Percentiles rank a stretch among this genome's conserved stretches.
phyloP scores from a whole-genome alignment of 179 eudicot genomes.

The Spinacia oleracea region DNA sequence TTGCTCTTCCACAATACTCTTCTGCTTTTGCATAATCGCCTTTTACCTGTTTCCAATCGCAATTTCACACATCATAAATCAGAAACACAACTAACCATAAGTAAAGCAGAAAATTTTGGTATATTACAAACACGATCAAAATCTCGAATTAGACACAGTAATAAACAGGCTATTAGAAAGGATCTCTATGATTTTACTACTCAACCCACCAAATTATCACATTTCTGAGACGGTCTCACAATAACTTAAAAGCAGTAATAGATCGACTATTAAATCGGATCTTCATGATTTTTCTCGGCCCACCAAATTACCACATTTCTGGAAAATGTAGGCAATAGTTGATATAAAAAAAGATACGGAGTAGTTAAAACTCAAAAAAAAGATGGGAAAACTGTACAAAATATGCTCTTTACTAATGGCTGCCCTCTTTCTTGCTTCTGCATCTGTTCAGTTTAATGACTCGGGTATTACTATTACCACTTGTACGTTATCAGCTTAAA shows the following conservation, averaged over 20 bases:
- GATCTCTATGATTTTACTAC: too few relatives aligned
- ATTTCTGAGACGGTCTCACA: background rate
- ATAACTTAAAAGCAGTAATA: background rate
- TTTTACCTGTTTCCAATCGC: constrained; percentile 36
- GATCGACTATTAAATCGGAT: too few relatives aligned
- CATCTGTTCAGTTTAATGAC: constrained; percentile 11
- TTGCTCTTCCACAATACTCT: constrained; percentile 77
- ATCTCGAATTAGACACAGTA: too few relatives aligned
- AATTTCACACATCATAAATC: constrained; percentile 17
- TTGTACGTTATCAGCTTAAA: background rate
- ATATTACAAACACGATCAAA: too few relatives aligned
- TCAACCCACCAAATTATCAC: too few relatives aligned
- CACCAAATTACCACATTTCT: too few relatives aligned
- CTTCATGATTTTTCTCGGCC: too few relatives aligned
- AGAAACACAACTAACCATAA: background rate
- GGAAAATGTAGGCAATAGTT: too few relatives aligned
- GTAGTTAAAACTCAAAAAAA: background rate
- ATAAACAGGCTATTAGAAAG: too few relatives aligned
- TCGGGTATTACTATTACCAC: background rate
- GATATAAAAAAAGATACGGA: too few relatives aligned
- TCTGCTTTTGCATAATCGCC: constrained; percentile 66
- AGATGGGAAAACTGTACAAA: constrained; percentile 21
- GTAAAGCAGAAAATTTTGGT: too few relatives aligned
- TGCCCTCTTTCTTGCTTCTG: background rate
- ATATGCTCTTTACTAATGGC: constrained; percentile 29